Base-by-base conservation (phyloP, 208 protist genomes). In the Acanthamoeba lenticulata region DNA sequence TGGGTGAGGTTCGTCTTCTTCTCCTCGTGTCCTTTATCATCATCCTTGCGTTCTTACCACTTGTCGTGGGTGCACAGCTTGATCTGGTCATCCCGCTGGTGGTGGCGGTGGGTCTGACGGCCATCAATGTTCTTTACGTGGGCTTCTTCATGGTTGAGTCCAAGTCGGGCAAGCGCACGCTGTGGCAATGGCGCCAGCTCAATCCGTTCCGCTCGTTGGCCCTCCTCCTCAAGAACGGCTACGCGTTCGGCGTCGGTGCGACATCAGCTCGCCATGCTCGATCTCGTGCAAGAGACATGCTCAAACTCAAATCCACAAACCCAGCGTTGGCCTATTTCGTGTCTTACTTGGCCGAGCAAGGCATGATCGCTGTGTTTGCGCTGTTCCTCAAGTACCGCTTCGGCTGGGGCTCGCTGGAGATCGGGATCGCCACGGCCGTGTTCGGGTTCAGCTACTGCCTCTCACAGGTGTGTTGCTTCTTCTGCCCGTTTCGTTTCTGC, bases 351-450 rank as follows among this genome's bases (percentile, higher is more conserved):
- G 83, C 36, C 52, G 83, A 90, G 34, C 49, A 90, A 36, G 83
- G 83, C 24, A 11, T 90, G 32, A 90, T 90, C 38, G 45, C 47
- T 0, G 38, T 90, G 49, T 90, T 69, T 47, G 38, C 69, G 21
- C 52, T 90, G 21, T 90, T 45, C 83, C 29, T 90, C 52, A 44
- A 90, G 52, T 90, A 90, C 83, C 7, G n/a, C 34, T 90, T 90
- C 32, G 52, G 40, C 9, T 90, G 83, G 83, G 83, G 83, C 32
- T 13, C 83, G 21, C n/a, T 90, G 24, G 38, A 90, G 34, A 69
- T 69, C 34, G 83, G 83, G 19, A 69, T 72, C 19, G 45, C 27
- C 47, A 90, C 44, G 83, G 32, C 83, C 34, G 7, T 90, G 32
- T 90, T 90, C 34, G 83, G 83, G 4, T 42, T 85, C 74, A 85